Conservation (phyloP, 768 basidiomycete species). For the Fomitopsis serialis region DNA sequence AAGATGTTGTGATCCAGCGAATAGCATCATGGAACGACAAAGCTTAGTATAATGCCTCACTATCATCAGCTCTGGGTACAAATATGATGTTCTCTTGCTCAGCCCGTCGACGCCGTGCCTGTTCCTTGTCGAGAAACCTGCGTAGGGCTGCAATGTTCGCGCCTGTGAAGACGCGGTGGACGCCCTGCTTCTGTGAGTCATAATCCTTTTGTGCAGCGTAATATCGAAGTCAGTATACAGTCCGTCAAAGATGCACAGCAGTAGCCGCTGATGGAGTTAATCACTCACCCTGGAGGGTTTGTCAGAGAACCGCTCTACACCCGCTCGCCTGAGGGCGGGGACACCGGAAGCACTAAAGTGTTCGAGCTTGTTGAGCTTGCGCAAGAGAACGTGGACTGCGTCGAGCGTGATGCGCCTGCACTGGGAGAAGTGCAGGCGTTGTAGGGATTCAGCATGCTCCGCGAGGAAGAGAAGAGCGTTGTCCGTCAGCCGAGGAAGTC, state of each 20-base stretch:
- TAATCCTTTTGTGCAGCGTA: slow-evolving; percentile 40
- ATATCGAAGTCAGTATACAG: background rate
- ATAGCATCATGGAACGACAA: background rate
- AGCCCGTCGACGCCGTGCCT: slow-evolving; percentile 46
- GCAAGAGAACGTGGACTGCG: slow-evolving; percentile 67
- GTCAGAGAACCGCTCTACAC: slow-evolving; percentile 75
- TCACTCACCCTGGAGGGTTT: slow-evolving; percentile 52
- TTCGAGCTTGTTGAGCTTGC: slow-evolving; percentile 51
- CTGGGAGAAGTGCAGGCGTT: slow-evolving; percentile 82
- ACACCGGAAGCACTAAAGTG: slow-evolving; percentile 81
- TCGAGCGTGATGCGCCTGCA: slow-evolving; percentile 78
- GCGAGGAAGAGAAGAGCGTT: slow-evolving; percentile 75
- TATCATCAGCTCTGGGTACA: slow-evolving; percentile 56
- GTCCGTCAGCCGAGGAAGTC: slow-evolving; percentile 80
- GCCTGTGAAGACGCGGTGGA: slow-evolving; percentile 79
- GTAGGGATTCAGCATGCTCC: slow-evolving; percentile 62
- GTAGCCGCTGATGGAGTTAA: background rate
- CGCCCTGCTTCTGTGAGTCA: slow-evolving; percentile 59
- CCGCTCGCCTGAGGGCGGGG: slow-evolving; percentile 62
- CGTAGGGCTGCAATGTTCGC: slow-evolving; percentile 58
- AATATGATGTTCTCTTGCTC: slow-evolving; percentile 60
- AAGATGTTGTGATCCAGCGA: too few species aligned
- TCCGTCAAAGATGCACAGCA: background rate
- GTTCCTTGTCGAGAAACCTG: slow-evolving; percentile 69
- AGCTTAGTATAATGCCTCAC: slow-evolving; percentile 49